Evolutionary conservation across 768 basidiomycete species (phyloP).

Genomic region (Erythrobasidium yunnanense): DNA sequence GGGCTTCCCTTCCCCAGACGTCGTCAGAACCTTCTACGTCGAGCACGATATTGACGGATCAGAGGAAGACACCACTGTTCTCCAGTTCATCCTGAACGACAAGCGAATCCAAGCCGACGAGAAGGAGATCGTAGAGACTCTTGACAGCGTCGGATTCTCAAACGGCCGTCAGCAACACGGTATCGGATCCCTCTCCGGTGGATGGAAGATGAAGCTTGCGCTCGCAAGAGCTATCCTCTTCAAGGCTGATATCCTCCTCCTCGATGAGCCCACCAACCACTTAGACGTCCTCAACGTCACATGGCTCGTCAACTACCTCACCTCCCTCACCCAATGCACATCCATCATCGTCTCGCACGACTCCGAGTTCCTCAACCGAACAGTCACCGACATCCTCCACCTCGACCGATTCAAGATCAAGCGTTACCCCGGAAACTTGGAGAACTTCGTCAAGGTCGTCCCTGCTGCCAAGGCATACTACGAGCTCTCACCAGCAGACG

Average conservation of each 20-base stretch:
- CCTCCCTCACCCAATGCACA: conserved; percentile 57
- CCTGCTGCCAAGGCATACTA: conserved; percentile 96
- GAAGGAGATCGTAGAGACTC: conserved; percentile 59
- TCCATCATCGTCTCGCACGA: conserved; percentile 96
- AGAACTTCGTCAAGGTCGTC: conserved; percentile 73
- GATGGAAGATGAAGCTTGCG: conserved; percentile 99
- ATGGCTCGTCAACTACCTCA: conserved; percentile 71
- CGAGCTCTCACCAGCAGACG: conserved; percentile 61
- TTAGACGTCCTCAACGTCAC: conserved; percentile 63
- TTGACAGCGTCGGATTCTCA: conserved; percentile 82
- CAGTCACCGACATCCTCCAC: conserved; percentile 93
- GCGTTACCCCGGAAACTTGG: conserved; percentile 85
- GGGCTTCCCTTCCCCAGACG: conserved; percentile 82
- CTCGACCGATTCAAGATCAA: conserved; percentile 65
- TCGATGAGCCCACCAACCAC: conserved; percentile 85
- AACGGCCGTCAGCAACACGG: conserved; percentile 69
- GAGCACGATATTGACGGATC: conserved; percentile 56
- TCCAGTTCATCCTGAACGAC: conserved; percentile 86
- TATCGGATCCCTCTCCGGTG: conserved; percentile 85
- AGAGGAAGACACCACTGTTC: conserved; percentile 68
- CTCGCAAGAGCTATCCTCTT: conserved; percentile 93
- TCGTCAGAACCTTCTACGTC: conserved; percentile 86
- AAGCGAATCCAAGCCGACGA: conserved; percentile 41
- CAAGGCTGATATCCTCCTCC: conserved; percentile 55
- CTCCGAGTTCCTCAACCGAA: conserved; percentile 88